phyloP scores from a whole-genome alignment of 1,139 yeast genomes.

The Scheffersomyces segobiensis region DNA sequence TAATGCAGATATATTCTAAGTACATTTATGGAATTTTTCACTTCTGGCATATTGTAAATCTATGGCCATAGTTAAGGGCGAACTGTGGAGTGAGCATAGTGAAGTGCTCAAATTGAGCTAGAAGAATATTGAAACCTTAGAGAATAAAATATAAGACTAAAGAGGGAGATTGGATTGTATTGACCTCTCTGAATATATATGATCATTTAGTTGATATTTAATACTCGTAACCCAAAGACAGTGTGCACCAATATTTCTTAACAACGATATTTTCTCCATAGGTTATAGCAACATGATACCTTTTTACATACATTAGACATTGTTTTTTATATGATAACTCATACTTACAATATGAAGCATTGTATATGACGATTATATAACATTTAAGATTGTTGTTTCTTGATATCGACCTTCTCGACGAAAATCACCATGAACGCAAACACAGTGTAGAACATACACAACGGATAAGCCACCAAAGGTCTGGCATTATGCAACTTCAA shows the following conservation, averaged over 20 bases:
- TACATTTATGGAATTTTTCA: background rate
- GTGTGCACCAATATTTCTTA: background rate
- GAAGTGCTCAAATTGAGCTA: background rate
- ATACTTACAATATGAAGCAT: background rate
- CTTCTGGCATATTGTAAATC: background rate
- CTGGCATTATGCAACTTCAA: conserved; percentile 84
- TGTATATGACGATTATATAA: background rate
- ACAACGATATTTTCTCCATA: background rate
- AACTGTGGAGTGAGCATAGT: background rate
- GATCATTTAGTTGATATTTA: too few species aligned
- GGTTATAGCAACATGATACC: too few species aligned
- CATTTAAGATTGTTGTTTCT: background rate
- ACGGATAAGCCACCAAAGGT: conserved; percentile 89
- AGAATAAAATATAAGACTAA: too few species aligned
- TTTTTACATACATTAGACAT: too few species aligned
- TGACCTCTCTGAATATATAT: too few species aligned
- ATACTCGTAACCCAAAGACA: too few species aligned
- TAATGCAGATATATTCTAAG: background rate
- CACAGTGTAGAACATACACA: conserved; percentile 86
- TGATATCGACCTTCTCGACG: conserved; percentile 49
- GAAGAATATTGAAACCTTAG: background rate
- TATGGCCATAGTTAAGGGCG: background rate
- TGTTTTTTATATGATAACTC: background rate
- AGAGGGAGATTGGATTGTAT: too few species aligned
- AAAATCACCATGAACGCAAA: conserved; percentile 97